These are phyloP conservation scores for Kwoniella sp. DNA, from an alignment of 768 basidiomycete species.

Conservation along the genomic window DNA sequence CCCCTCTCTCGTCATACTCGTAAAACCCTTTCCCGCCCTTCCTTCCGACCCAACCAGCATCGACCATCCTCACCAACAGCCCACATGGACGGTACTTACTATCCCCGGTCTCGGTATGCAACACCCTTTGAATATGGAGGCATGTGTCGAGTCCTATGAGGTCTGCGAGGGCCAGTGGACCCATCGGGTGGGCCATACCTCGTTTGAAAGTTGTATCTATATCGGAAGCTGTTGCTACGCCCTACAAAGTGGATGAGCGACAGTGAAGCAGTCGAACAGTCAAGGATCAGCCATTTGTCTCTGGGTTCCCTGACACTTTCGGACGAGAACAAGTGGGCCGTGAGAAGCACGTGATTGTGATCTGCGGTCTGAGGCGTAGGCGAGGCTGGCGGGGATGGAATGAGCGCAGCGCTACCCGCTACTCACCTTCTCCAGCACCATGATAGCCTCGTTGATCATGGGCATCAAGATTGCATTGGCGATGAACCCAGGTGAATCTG, in stretches of 20 bases:
- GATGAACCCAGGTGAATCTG: slow-evolving; percentile 94
- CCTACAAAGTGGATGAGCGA: slow-evolving; percentile 58
- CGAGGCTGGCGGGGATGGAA: no score
- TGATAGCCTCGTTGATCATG: slow-evolving; percentile 95
- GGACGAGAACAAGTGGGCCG: no score
- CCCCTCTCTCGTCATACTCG: slow-evolving; percentile 62
- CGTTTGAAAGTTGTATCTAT: slow-evolving; percentile 92
- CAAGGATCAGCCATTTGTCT: no score
- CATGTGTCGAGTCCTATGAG: slow-evolving; percentile 94
- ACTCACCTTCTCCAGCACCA: slow-evolving; percentile 82
- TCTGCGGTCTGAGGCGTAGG: no score
- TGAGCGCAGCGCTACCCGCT: no score
- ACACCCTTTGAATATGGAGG: slow-evolving; percentile 84
- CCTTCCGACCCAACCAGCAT: slow-evolving; percentile 89
- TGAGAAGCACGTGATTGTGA: no score
- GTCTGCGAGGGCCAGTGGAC: slow-evolving; percentile 80
- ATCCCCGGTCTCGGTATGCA: slow-evolving; percentile 85
- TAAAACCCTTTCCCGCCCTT: slow-evolving; percentile 96
- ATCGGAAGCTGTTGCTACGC: slow-evolving; percentile 87
- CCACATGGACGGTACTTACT: slow-evolving; percentile 92
- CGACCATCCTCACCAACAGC: slow-evolving; percentile 91
- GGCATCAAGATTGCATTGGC: slow-evolving; percentile 95
- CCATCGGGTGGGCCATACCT: slow-evolving; percentile 82
- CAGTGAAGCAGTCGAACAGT: no score
- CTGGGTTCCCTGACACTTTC: no score